Evolutionary conservation across 2,329 filamentous ascomycete genomes (phyloP).

Genomic region (Colletotrichum higginsianum): DNA sequence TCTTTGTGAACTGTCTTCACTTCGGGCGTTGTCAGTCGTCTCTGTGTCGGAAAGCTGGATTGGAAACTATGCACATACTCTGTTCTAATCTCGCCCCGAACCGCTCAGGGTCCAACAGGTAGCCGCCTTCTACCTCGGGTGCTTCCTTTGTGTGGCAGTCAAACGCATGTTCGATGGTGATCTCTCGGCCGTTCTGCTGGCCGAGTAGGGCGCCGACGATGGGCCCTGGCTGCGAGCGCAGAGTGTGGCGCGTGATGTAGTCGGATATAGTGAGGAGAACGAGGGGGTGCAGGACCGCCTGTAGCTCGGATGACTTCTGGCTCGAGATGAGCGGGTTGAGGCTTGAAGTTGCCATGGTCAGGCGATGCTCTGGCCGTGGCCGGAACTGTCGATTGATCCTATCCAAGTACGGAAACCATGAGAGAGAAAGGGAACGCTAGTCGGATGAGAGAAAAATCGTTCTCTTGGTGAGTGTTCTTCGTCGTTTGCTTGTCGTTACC

Average conservation of each 20-base stretch:
- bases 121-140: constrained; percentile 66
- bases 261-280: constrained; percentile 97
- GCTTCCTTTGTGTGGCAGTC: constrained; percentile 76
- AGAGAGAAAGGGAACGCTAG: not conserved
- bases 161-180: constrained; percentile 94
- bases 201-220: constrained; percentile 91
- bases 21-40: constrained; percentile 53
- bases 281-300: constrained; percentile 90
- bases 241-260: constrained; percentile 91
- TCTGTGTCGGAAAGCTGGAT: not conserved
- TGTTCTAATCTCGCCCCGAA: constrained; percentile 86
- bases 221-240: constrained; percentile 81
- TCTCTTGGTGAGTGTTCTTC: not conserved
- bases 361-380: constrained; percentile 38
- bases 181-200: constrained; percentile 89
- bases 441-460: too few relatives aligned
- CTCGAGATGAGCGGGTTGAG: constrained; percentile 75
- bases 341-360: constrained; percentile 63
- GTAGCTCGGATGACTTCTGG: constrained; percentile 80
- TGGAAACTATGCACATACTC: constrained; percentile 68
- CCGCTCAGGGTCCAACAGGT: constrained; percentile 77
- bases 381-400: constrained; percentile 7
- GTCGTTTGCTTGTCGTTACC: not conserved
- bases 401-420: constrained; percentile 13
- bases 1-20: constrained; percentile 91